Base-by-base conservation (phyloP, 306 rosid genomes). In the Mimosa pudica region DNA sequence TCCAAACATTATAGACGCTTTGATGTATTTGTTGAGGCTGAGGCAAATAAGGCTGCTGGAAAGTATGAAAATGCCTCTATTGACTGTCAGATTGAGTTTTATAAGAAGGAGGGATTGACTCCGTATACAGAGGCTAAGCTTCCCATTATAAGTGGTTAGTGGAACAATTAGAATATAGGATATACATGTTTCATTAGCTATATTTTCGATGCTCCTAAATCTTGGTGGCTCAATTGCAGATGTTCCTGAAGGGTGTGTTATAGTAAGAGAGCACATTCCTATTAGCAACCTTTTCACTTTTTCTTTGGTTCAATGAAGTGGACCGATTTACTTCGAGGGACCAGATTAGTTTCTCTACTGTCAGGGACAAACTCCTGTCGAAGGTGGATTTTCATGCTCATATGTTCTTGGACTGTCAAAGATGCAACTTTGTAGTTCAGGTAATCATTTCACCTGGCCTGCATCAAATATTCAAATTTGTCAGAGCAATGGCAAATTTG, bases 291-390 rank as follows among this genome's bases (percentile, higher is more conserved):
- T 95, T 71, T 88, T 93, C 45, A 86, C 97, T 68, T 95, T 95
- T 98, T 85, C 98, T 92, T 76, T 95, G 98, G 98, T 92, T 89
- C 92, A 87, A 95, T 79, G 99, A 95, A 86, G 99, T 95, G 62
- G 99, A 95, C 86, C 92, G 99, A 70, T 95, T 95, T 77, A 95
- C 99, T 70, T 93, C 99, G 4, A 86, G 99, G 85, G 96, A 91
- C 79, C 96, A 91, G 73, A 85, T 91, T 76, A 89, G 96, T 87
- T 91, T 91, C 80, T 79, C 93, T 36, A 88, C 67, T 17, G 93
- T 88, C 47, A 89, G 96, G 85, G 93, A 91, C 81, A 88, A 80
- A 82, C 71, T 89, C 63, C 42, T 46, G 61, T 83, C 82, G 12
- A 87, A 82, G 86, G 85, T 87, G 66, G 89, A 87, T 72, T 91